Percentiles rank a stretch among this genome's conserved stretches.
These are phyloP conservation scores for Obelidium mucronatum DNA, from an alignment of 192 early-diverging fungal genomes.

Conservation along the genomic window DNA sequence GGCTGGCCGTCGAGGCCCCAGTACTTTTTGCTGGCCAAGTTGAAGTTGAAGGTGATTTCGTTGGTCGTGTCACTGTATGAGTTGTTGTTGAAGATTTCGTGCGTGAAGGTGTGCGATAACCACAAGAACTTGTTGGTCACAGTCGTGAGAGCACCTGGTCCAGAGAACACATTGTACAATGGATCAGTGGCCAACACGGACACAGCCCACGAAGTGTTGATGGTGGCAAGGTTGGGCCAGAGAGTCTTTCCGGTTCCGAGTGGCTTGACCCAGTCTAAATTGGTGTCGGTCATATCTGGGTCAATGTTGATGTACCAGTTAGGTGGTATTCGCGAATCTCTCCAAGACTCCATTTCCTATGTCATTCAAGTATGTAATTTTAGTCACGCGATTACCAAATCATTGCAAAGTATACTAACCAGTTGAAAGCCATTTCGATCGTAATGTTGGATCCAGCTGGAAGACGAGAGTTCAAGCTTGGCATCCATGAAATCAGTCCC, in stretches of 20 bases:
- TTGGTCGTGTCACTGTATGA: constrained; percentile 41
- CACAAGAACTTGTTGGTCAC: constrained; percentile 44
- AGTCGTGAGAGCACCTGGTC: neutral
- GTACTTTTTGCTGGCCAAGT: no score
- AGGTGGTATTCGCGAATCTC: neutral
- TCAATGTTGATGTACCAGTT: constrained; percentile 26
- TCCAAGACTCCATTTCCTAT: constrained; percentile 49
- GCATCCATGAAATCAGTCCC: constrained; percentile 46
- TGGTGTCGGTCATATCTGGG: constrained; percentile 28
- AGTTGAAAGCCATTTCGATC: no score
- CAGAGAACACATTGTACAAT: constrained; percentile 8
- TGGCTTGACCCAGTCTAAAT: constrained; percentile 44
- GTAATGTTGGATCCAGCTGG: no score
- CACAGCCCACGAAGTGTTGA: neutral
- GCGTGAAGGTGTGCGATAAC: no score
- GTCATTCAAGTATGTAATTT: no score
- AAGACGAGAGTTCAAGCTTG: constrained; percentile 35
- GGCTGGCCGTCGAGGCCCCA: neutral
- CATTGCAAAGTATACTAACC: no score
- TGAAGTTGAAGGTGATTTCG: constrained; percentile 37
- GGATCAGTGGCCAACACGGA: neutral
- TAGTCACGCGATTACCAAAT: no score
- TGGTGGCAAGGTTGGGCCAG: constrained; percentile 35
- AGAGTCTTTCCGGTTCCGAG: no score
- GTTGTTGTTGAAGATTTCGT: no score